These are phyloP conservation scores for Naganishia friedmannii DNA, from an alignment of 768 basidiomycete species.

Conservation along the genomic window DNA sequence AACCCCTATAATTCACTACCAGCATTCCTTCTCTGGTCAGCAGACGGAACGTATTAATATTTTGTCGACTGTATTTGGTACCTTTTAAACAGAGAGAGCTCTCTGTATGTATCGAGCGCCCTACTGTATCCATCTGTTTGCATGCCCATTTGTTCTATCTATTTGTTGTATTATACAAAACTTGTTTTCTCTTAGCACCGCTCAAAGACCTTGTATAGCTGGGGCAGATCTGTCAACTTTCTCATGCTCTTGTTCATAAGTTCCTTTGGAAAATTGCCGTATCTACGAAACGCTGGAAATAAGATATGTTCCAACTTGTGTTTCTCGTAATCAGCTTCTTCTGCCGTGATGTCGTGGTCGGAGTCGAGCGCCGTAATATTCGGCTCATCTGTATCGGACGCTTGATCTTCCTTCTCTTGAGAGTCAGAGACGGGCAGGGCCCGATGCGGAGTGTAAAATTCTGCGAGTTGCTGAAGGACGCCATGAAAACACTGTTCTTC, in stretches of 20 bases:
- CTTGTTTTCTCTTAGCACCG: constrained; percentile 60
- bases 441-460: constrained; percentile 76
- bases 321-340: constrained; percentile 55
- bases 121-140: not conserved
- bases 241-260: constrained; percentile 66
- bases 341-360: constrained; percentile 37
- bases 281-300: constrained; percentile 78
- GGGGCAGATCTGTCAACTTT: constrained; percentile 83
- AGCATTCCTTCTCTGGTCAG: not conserved
- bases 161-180: not conserved
- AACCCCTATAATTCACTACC: not conserved
- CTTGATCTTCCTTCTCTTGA: constrained; percentile 29
- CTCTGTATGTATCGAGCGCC: not conserved
- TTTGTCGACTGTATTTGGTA: not conserved
- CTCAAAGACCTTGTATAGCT: constrained; percentile 92
- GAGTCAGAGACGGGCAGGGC: constrained; percentile 19
- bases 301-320: constrained; percentile 91
- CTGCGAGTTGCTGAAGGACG: constrained; percentile 83
- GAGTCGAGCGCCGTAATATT: constrained; percentile 23
- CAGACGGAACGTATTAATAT: not conserved
- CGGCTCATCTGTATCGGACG: constrained; percentile 13
- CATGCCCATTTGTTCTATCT: not conserved
- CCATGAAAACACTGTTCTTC: constrained; percentile 82
- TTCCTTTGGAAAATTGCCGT: constrained; percentile 67
- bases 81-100: not conserved